A percentile compares a stretch with the other conserved stretches of the same genome.
These are phyloP conservation scores for Symbiodinium natans DNA, from an alignment of 73 alveolate species.

Conservation along the genomic window DNA sequence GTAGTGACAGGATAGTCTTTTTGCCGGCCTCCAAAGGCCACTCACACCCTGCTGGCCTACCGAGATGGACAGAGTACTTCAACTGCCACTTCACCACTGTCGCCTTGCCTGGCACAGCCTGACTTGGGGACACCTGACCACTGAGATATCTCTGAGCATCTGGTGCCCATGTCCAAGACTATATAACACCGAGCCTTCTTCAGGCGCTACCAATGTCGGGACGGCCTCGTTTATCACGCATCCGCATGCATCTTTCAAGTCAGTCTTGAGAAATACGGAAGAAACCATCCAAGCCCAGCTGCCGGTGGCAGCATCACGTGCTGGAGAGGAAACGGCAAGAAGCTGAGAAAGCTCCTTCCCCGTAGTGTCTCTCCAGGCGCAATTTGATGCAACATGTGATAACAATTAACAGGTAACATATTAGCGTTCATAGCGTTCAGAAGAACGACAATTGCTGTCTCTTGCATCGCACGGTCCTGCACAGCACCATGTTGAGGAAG, in stretches of 20 bases:
- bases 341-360: constrained; percentile 2
- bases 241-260: no score
- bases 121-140: not conserved
- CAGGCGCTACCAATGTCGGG: no score
- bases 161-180: not conserved
- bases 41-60: not conserved
- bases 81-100: not conserved
- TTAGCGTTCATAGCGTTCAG: no score
- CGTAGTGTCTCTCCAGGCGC: no score
- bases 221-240: not conserved
- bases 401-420: no score
- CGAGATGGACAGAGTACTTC: not conserved
- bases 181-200: not conserved
- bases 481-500: not conserved
- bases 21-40: not conserved
- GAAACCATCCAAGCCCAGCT: not conserved
- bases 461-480: not conserved
- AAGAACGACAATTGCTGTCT: no score
- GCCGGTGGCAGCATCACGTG: not conserved
- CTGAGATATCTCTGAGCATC: not conserved
- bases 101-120: not conserved
- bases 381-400: no score
- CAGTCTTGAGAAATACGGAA: no score
- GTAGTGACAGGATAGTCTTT: not conserved
- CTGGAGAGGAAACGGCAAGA: not conserved